Evolutionary conservation across 1,139 yeast genomes (phyloP).

Genomic region (Magnusiomyces magnusii): DNA sequence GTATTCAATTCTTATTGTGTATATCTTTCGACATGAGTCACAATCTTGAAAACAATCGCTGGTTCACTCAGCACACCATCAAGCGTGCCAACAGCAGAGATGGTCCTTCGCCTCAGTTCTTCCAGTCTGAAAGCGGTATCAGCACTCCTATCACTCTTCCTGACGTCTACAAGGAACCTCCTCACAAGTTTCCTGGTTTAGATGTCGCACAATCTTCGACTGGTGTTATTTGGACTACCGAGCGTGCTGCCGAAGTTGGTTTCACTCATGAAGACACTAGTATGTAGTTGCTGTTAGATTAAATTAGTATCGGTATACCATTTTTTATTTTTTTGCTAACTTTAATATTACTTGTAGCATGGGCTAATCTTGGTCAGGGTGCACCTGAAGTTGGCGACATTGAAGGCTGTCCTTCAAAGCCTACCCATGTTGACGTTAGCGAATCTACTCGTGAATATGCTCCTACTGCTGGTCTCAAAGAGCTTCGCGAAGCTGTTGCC

Average conservation of each 20-base stretch:
- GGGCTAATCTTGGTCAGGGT: constrained; percentile 68
- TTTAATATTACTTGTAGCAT: constrained; percentile 25
- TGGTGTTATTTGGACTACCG: constrained; percentile 66
- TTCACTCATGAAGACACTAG: constrained; percentile 40
- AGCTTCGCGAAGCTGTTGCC: constrained; percentile 56
- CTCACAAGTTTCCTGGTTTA: constrained; percentile 48
- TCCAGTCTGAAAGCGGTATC: constrained; percentile 26
- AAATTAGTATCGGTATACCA: not conserved
- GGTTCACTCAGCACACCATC: constrained; percentile 5
- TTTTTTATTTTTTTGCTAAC: not conserved
- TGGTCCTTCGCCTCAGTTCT: constrained; percentile 11
- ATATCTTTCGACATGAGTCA: not conserved
- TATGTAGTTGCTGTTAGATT: not conserved
- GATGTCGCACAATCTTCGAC: constrained; percentile 58
- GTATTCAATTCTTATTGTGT: no score
- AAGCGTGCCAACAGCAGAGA: constrained; percentile 1
- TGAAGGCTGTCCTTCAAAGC: constrained; percentile 56
- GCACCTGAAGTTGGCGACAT: constrained; percentile 64
- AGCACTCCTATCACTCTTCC: constrained; percentile 32
- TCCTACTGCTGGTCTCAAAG: constrained; percentile 56
- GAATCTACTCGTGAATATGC: constrained; percentile 53
- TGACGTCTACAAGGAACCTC: constrained; percentile 27
- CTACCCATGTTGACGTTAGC: constrained; percentile 45
- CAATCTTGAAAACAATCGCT: constrained; percentile 9
- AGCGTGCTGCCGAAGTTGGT: constrained; percentile 56